These are phyloP conservation scores for Phytopythium boreale DNA, from an alignment of 352 stramenopile species.

Conservation along the genomic window DNA sequence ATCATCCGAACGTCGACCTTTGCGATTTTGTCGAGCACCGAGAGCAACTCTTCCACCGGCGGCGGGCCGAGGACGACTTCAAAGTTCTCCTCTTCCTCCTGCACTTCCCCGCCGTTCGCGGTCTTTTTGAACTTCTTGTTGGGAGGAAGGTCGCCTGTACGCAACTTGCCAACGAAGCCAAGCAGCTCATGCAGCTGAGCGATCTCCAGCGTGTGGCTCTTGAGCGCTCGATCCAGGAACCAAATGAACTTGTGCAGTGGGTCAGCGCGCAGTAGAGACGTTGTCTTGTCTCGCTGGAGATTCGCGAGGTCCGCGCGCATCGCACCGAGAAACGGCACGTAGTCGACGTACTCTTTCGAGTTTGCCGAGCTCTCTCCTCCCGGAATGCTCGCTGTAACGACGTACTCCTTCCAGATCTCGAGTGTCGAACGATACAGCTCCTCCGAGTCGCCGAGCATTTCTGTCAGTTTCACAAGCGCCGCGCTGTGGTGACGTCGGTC, in stretches of 20 bases:
- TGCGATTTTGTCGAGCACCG: conserved; percentile 76
- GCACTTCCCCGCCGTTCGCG: conserved; percentile 29
- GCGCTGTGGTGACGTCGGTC: conserved; percentile 69
- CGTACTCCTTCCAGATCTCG: conserved; percentile 77
- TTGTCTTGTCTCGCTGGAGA: conserved; percentile 78
- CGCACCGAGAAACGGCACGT: conserved; percentile 76
- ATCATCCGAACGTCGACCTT: conserved; percentile 75
- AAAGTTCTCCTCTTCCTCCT: conserved; percentile 81
- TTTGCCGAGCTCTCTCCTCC: conserved; percentile 37
- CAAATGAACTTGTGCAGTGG: conserved; percentile 89
- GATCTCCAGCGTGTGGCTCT: conserved; percentile 69
- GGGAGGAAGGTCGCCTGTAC: conserved; percentile 56
- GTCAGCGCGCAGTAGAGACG: conserved; percentile 58
- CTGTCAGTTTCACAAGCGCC: conserved; percentile 55
- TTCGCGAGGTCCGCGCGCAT: conserved; percentile 80
- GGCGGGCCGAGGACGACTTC: conserved; percentile 75
- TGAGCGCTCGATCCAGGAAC: conserved; percentile 80
- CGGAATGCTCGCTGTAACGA: conserved; percentile 66
- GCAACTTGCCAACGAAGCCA: conserved; percentile 64
- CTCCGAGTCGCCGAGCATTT: conserved; percentile 84
- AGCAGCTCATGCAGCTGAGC: conserved; percentile 71
- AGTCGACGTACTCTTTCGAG: conserved; percentile 82
- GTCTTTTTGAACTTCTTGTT: conserved; percentile 82
- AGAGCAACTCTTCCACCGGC: conserved; percentile 63
- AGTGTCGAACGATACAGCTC: conserved; percentile 75